Base-by-base conservation (phyloP, 306 rosid species). In the Gastrolobium bilobum region DNA sequence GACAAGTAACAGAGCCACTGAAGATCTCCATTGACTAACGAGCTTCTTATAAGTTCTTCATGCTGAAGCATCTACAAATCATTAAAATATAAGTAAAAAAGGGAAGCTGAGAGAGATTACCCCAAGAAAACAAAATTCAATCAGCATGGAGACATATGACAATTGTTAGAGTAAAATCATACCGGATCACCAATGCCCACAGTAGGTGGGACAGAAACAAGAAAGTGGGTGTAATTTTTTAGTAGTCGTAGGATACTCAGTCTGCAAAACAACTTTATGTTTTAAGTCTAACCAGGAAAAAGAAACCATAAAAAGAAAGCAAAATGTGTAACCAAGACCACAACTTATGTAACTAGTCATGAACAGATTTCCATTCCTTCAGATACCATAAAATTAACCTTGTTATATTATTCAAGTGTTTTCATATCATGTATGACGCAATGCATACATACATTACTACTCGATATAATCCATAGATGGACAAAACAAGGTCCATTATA, bases 1-100 rank as follows among this genome's bases (percentile, higher is more conserved):
- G 97, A 91, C 90, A 95, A 87, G 84, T 95, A 95, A 78, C 94
- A 68, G 37, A 95, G 90, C 92, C 98, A 90, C 71, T 34, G 91
- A 77, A 92, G 90, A 81, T 82, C 67, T 53, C 93, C 95, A 51
- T 79, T 75, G 70, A 69, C 65, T 75, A 91, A 87, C 2, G 81
- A 68, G 77, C 87, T 82, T 87, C 82, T 87, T 7, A 95, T 38
- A 74, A 89, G 86, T 9, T 85, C 84, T 85, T 89, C 91, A 80
- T 88, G 90, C 57, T 83, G 93, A 81, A 92, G 91, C 86, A 91
- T 78, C 99, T 92, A 83, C 13, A 76, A 75, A 71, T 68, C 39
- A 44, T 73, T 48, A 44, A 56, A 73, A 76, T 10, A 60, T 7
- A 73, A 56, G 15, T 33, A 15, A 33, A 50, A 35, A 58, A 14